A percentile compares a stretch with the other conserved stretches of the same genome.
These are phyloP conservation scores for Ambrosia hybrid DNA, from an alignment of 140 eudicot species.

Conservation along the genomic window DNA sequence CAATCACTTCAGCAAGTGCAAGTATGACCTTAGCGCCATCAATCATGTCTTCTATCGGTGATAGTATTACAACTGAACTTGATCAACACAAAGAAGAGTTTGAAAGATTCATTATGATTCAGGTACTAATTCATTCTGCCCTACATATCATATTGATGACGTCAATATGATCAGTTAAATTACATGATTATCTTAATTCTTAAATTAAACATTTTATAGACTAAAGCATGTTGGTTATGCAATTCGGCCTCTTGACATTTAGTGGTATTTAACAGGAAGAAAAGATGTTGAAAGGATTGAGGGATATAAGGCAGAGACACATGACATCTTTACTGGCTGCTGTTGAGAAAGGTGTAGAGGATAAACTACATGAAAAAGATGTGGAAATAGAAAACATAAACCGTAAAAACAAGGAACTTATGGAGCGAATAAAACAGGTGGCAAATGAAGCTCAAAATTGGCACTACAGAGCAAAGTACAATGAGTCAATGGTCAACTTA, in stretches of 20 bases:
- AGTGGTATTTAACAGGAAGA: conserved; percentile 61
- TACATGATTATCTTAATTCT: too few relatives aligned
- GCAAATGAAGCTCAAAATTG: conserved; percentile 86
- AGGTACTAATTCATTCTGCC: conserved; percentile 47
- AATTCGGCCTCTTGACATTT: neutral
- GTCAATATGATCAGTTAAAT: too few relatives aligned
- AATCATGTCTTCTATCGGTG: conserved; percentile 62
- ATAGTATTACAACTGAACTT: conserved; percentile 68
- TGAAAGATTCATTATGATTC: conserved; percentile 65
- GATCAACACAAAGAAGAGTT: conserved; percentile 80
- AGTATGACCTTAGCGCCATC: conserved; percentile 73
- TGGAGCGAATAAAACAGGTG: conserved; percentile 72
- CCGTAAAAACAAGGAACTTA: conserved; percentile 75
- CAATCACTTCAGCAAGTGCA: conserved; percentile 90
- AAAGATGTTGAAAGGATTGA: conserved; percentile 67
- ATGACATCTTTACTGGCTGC: conserved; percentile 68
- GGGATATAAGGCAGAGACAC: conserved; percentile 79
- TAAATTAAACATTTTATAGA: too few relatives aligned
- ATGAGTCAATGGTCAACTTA: conserved; percentile 74
- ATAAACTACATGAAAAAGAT: conserved; percentile 72
- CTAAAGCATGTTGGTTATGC: neutral
- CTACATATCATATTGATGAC: neutral
- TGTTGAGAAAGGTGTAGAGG: conserved; percentile 54
- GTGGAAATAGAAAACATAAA: conserved; percentile 68
- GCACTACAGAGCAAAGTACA: conserved; percentile 90